Evolutionary conservation across 176 grass and related monocot species (phyloP), one percentile per base, ranked within the genome.

Genomic region (Cenchrus purpureus): DNA sequence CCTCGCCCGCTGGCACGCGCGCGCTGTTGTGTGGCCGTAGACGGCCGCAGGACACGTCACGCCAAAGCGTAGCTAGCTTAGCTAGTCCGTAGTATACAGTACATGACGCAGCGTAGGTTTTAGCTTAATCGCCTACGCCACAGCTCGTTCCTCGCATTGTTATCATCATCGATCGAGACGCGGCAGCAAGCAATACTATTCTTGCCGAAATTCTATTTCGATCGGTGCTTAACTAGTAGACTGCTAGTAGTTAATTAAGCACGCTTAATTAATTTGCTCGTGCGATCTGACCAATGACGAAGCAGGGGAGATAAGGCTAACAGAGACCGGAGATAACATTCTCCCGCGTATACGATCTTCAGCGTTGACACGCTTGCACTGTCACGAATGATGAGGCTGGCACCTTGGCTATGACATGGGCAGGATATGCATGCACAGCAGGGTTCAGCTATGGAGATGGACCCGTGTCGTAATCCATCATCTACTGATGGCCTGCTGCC

Each of bases 281-380:
- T 65, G 75, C 66, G 13, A 17, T 71, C 46, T 88, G 87, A 79
- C 81, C 68, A 86, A 48, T 71, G 80, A 45, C 16, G 59, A 1
- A 2, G 79, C 73, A 40, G 37, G 19, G 12, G 57, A 73, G 87
- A 86, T 79, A 81, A 42, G 50, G 45, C 43, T 72, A 71, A 12
- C 37, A 40, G 11, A 25, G 59, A 28, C 19, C n/a, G 28, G 15
- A 78, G 15, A 28, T 50, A 51, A 81, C 82, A 81, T 73, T 67
- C 6, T 16, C 73, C 32, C 32, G 74, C 19, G 79, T 37, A 9
- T 25, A 4, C 37, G 28, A 34, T 66, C 10, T 70, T 10, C 57
- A 59, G 57, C 7, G 19, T 59, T 59, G 3, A 48, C 66, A 42
- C 2, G 28, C 44, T 32, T 32, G 17, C 3, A 43, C 46, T 10